Percentiles rank a stretch among this genome's conserved stretches.
These are phyloP conservation scores for Perilla frutescens DNA, from an alignment of 257 asterid species.

Conservation along the genomic window DNA sequence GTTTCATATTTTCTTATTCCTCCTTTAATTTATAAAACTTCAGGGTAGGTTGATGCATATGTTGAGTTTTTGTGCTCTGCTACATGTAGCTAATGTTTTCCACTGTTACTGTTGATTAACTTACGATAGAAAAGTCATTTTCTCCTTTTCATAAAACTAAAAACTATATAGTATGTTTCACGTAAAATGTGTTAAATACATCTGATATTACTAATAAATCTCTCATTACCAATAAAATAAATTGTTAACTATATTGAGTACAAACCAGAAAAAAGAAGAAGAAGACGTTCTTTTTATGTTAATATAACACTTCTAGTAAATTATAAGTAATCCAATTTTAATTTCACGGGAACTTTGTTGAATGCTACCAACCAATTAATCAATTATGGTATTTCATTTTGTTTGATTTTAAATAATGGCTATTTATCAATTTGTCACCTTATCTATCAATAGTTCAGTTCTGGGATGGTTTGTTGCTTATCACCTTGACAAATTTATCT, in stretches of 20 bases:
- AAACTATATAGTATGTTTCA: background rate
- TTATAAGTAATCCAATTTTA: background rate
- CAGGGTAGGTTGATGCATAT: slow-evolving; percentile 3
- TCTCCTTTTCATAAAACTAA: background rate
- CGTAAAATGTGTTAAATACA: background rate
- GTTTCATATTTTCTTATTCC: slow-evolving; percentile 6
- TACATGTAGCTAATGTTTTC: slow-evolving; percentile 17
- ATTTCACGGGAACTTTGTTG: background rate
- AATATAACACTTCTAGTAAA: background rate
- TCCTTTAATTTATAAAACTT: background rate
- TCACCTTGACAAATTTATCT: background rate
- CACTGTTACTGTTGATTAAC: background rate
- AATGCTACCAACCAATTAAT: background rate
- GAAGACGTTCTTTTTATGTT: background rate
- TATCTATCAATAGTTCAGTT: slow-evolving; percentile 11
- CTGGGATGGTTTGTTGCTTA: slow-evolving; percentile 1
- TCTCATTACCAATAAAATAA: background rate
- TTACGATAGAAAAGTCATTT: background rate
- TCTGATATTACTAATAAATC: background rate
- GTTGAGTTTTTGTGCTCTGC: slow-evolving; percentile 7
- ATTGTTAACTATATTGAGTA: background rate
- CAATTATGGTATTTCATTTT: too few relatives aligned
- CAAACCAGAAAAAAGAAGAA: too few relatives aligned
- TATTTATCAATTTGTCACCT: background rate
- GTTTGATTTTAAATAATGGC: too few relatives aligned